Conservation (phyloP, 2,329 filamentous ascomycete genomes). For the Monilinia fructicola region DNA sequence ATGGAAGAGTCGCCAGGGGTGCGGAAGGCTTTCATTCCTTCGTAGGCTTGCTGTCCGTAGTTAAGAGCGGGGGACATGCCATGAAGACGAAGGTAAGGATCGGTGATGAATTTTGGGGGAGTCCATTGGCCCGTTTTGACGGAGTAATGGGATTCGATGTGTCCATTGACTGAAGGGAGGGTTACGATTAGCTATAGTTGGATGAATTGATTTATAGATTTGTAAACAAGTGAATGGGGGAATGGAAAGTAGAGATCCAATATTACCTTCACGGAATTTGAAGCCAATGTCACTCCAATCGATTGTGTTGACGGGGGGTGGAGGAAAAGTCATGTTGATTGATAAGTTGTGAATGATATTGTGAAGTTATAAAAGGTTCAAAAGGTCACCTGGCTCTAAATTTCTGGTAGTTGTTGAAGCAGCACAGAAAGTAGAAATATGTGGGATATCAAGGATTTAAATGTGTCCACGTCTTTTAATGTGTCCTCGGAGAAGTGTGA, state of each 20-base stretch:
- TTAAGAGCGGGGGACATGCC: conserved; percentile 95
- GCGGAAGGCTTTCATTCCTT: conserved; percentile 97
- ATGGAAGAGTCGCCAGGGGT: conserved; percentile 64
- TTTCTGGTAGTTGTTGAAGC: no score
- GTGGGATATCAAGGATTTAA: no score
- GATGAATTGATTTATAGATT: neutral
- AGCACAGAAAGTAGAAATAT: no score
- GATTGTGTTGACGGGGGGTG: conserved; percentile 75
- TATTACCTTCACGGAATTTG: conserved; percentile 79
- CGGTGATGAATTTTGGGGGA: conserved; percentile 72
- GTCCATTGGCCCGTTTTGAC: conserved; percentile 74
- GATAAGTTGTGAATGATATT: no score
- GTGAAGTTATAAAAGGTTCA: no score
- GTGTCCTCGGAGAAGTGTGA: no score
- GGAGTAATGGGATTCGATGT: conserved; percentile 85
- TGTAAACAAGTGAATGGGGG: neutral
- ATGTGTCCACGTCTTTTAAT: no score
- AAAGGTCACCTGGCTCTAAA: no score
- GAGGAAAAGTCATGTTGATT: conserved; percentile 60
- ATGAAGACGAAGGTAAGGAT: conserved; percentile 85
- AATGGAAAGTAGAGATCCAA: conserved; percentile 13
- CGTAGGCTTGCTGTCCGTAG: conserved; percentile 97
- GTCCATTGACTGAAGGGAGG: conserved; percentile 73
- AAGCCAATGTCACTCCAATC: conserved; percentile 94
- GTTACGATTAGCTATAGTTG: conserved; percentile 16